Base-by-base conservation (phyloP, 768 basidiomycete genomes). In the Myochromella boudieri region DNA sequence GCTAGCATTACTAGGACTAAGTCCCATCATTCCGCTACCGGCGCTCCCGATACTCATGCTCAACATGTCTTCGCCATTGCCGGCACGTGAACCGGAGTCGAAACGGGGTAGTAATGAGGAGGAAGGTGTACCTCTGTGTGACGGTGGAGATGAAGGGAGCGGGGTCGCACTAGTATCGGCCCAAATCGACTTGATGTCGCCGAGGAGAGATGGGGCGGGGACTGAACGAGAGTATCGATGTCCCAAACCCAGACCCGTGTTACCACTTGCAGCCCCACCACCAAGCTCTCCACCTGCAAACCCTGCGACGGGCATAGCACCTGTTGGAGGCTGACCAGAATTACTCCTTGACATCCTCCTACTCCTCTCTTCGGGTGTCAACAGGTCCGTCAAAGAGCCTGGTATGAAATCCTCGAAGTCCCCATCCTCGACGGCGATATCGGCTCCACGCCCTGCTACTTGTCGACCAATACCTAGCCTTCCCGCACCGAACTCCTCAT, bases 351-450 rank as follows among this genome's bases (percentile, higher is more conserved):
- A 88, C 78, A 91, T 84, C 34, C 93, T 72, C 25, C 95, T 74
- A 25, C 80, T 86, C 53, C 85, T 77, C 67, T 97, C 95, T 55
- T 85, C 87, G 0, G 91, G 90, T 0, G 94, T 95, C 37, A 98
- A 71, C 6, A 98, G 74, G 50, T 97, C 95, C 21, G 84, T 91
- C 37, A 98, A 70, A 3, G 86, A 90, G 44, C 88, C 84, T 0
- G 95, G 95, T 24, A 98, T 63, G 62, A 97, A 89, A 46, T 93
- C 94, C 59, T 93, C 91, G 38, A 91, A 60, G 54, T 94, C 90
- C 36, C 84, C 91, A 39, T 87, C 87, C 15, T 84, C 83, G 6
- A 75, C 77, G 0, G 78, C 79, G 27, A 68, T 65, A 14, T 76
- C 77, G 14, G 12, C 64, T 67, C 37, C 56, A 52, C 25, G 53